phyloP scores from a whole-genome alignment of 768 basidiomycete genomes.

The Artomyces pyxidatus region DNA sequence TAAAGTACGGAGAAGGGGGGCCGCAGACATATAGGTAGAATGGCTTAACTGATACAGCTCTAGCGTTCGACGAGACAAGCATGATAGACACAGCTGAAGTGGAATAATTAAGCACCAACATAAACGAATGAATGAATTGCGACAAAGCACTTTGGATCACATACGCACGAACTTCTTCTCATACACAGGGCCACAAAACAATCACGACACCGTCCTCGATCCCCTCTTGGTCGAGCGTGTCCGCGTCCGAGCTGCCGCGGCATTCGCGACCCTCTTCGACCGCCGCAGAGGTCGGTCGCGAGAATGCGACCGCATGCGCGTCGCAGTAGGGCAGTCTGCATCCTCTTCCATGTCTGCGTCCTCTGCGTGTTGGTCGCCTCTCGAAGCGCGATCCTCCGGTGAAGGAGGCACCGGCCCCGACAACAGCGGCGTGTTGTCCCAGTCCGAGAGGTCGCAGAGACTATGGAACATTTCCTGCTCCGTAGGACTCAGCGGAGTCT shows the following conservation, averaged over 20 bases:
- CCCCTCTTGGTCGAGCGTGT: slow-evolving; percentile 33
- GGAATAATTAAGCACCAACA: no score
- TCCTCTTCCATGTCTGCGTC: neutral
- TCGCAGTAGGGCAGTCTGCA: neutral
- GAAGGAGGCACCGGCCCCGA: neutral
- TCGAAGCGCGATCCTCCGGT: neutral
- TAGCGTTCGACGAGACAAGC: neutral
- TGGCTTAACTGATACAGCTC: neutral
- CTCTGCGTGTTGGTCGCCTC: slow-evolving; percentile 2
- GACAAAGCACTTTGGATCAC: no score
- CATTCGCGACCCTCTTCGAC: slow-evolving; percentile 63
- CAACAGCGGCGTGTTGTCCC: slow-evolving; percentile 30
- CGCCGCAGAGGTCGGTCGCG: slow-evolving; percentile 40
- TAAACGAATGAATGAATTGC: no score
- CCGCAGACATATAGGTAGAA: neutral
- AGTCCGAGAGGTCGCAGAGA: slow-evolving; percentile 35
- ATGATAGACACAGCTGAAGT: neutral
- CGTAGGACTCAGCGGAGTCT: slow-evolving; percentile 54
- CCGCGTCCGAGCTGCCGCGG: slow-evolving; percentile 41
- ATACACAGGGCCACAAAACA: no score
- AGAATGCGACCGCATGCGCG: slow-evolving; percentile 4
- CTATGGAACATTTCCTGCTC: slow-evolving; percentile 67
- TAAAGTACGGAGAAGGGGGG: neutral
- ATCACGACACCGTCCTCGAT: slow-evolving; percentile 23
- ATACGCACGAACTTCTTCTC: no score